Conservation (phyloP, 257 asterid genomes). For the Penstemon eatonii region DNA sequence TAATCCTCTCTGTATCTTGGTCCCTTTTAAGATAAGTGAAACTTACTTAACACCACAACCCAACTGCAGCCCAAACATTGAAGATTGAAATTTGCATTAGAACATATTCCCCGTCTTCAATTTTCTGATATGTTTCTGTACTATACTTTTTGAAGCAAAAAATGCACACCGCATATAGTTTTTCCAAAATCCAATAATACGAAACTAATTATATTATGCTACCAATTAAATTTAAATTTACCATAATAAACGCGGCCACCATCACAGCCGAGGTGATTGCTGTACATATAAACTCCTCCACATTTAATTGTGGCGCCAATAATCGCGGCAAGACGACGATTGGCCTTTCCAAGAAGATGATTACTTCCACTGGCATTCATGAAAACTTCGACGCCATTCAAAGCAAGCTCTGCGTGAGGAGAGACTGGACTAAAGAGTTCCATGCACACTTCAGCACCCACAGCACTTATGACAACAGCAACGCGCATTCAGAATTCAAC, state of each 20-base stretch:
- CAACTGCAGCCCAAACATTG: too few species aligned
- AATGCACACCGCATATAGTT: background rate
- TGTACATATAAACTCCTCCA: constrained; percentile 96
- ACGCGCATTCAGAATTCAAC: too few species aligned
- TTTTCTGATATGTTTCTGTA: too few species aligned
- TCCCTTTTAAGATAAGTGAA: too few species aligned
- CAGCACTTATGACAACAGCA: constrained; percentile 56
- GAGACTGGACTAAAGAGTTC: constrained; percentile 89
- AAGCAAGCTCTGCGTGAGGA: constrained; percentile 91
- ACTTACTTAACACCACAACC: too few species aligned
- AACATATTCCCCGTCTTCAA: too few species aligned
- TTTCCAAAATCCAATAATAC: constrained; percentile 8
- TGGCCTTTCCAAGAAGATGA: constrained; percentile 89
- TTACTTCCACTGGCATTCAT: constrained; percentile 98
- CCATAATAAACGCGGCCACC: constrained; percentile 96
- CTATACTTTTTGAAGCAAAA: background rate
- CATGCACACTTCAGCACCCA: constrained; percentile 96
- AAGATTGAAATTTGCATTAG: too few species aligned
- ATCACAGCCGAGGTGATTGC: constrained; percentile 98
- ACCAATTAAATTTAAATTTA: too few species aligned
- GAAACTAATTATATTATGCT: too few species aligned
- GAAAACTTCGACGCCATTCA: constrained; percentile 93
- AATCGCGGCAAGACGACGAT: constrained; percentile 81
- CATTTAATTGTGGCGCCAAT: constrained; percentile 94
- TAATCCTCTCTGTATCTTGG: too few species aligned